Percentiles rank a stretch among this genome's conserved stretches.
phyloP scores from a whole-genome alignment of 352 stramenopile species.

The Phytopythium vexans region DNA sequence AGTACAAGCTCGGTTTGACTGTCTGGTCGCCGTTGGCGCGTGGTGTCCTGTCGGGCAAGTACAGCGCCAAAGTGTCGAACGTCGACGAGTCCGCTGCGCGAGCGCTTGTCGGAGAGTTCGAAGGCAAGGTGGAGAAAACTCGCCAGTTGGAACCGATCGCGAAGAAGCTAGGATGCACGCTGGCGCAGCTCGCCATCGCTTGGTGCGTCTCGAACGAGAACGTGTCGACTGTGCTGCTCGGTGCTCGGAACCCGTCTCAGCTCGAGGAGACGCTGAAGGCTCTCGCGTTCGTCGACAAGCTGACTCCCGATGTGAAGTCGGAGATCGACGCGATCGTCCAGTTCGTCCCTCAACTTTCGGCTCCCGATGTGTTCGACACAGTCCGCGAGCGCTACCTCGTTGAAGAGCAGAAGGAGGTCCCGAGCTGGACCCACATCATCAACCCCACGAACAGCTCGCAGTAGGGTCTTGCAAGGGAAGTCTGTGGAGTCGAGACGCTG shows the following conservation, averaged over 20 bases:
- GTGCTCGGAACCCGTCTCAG: conserved; percentile 34
- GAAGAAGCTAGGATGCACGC: conserved; percentile 32
- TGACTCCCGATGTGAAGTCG: conserved; percentile 42
- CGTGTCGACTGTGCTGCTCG: conserved; percentile 47
- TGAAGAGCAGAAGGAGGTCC: too few relatives aligned
- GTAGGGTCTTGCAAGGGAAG: too few relatives aligned
- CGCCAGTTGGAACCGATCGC: conserved; percentile 26
- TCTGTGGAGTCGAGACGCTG: too few relatives aligned
- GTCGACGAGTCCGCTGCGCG: conserved; percentile 19
- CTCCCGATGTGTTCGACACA: too few relatives aligned
- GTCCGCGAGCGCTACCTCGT: too few relatives aligned
- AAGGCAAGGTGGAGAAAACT: conserved; percentile 14
- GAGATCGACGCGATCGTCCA: conserved; percentile 35
- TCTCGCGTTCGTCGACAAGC: conserved; percentile 28
- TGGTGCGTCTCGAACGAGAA: conserved; percentile 54
- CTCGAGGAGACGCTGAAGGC: conserved; percentile 54
- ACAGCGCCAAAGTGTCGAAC: conserved; percentile 19
- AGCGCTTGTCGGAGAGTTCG: neutral
- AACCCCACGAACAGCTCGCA: too few relatives aligned
- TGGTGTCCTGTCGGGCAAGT: conserved; percentile 56
- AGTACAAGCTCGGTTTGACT: conserved; percentile 48
- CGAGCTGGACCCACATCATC: too few relatives aligned
- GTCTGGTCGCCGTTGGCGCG: conserved; percentile 38
- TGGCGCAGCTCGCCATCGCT: conserved; percentile 46
- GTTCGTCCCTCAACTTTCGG: conserved; percentile 4